Conservation (phyloP, 2,329 filamentous ascomycete species). For the Gnomoniopsis sp. region DNA sequence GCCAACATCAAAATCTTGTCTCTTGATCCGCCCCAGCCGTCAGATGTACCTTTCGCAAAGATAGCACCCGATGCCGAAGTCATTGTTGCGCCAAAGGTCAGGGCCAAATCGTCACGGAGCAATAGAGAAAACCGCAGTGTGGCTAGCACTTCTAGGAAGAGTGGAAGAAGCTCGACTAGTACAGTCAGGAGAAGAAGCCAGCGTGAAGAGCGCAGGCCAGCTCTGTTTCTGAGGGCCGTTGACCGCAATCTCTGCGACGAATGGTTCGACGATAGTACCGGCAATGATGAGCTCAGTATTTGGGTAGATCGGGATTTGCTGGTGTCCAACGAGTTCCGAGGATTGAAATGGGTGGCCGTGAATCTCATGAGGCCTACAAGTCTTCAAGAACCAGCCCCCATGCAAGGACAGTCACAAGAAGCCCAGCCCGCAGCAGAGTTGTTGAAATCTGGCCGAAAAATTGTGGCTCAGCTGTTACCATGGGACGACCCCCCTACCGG, state of each 20-base stretch:
- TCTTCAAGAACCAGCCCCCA: conserved; percentile 67
- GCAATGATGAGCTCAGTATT: conserved; percentile 61
- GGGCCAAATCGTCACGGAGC: conserved; percentile 63
- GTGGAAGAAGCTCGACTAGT: conserved; percentile 71
- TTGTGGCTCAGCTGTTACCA: conserved; percentile 70
- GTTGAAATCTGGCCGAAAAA: conserved; percentile 56
- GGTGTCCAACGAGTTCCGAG: conserved; percentile 67
- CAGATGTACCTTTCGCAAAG: conserved; percentile 78
- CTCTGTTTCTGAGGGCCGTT: conserved; percentile 76
- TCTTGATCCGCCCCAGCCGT: conserved; percentile 69
- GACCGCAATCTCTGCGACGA: conserved; percentile 67
- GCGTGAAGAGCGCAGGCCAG: conserved; percentile 64
- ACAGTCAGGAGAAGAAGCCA: conserved; percentile 50
- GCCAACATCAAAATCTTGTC: conserved; percentile 86
- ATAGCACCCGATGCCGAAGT: conserved; percentile 93
- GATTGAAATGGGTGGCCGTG: conserved; percentile 74
- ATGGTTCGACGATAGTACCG: conserved; percentile 71
- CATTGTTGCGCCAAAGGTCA: conserved; percentile 90
- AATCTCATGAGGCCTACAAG: conserved; percentile 82
- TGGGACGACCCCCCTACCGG: conserved; percentile 89
- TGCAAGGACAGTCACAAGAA: conserved; percentile 64
- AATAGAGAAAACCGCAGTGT: conserved; percentile 78
- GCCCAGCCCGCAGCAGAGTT: conserved; percentile 55
- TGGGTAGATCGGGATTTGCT: conserved; percentile 84
- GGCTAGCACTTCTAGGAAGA: conserved; percentile 73